Percentiles rank a stretch among this genome's conserved stretches.
Conservation (phyloP, 495 filamentous ascomycete genomes). For the Aspergillus cristatus region DNA sequence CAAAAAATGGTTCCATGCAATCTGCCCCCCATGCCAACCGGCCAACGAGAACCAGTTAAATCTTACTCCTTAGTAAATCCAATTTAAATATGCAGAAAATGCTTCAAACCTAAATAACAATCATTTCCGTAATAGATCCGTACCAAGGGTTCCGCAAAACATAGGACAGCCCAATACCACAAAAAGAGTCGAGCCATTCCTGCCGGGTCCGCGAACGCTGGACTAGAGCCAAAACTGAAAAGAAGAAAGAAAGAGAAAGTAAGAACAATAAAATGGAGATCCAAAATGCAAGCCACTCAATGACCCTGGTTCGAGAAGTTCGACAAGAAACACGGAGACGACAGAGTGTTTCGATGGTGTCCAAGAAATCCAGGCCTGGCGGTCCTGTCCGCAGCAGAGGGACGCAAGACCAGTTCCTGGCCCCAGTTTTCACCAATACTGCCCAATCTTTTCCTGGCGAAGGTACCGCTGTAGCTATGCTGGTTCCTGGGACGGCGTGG, state of each 20-base stretch:
- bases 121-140: too few relatives aligned
- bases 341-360: constrained; percentile 14
- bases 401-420: constrained; percentile 6
- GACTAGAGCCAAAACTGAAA: constrained; percentile 11
- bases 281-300: too few relatives aligned
- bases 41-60: too few relatives aligned
- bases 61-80: too few relatives aligned
- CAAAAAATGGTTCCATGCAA: too few relatives aligned
- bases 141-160: not conserved
- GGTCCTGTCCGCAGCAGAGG: constrained; percentile 1
- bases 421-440: constrained; percentile 7
- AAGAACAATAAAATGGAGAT: constrained; percentile 1
- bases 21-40: too few relatives aligned
- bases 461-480: not conserved
- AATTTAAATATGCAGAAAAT: too few relatives aligned
- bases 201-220: too few relatives aligned
- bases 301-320: too few relatives aligned
- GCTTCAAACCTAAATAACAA: too few relatives aligned
- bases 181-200: not conserved
- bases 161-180: not conserved
- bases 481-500: constrained; percentile 10
- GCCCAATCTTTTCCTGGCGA: not conserved
- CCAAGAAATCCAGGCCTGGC: constrained; percentile 2
- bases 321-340: constrained; percentile 11
- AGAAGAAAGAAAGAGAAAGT: not conserved